Conservation (phyloP, 495 filamentous ascomycete species). For the Physcia stellaris region DNA sequence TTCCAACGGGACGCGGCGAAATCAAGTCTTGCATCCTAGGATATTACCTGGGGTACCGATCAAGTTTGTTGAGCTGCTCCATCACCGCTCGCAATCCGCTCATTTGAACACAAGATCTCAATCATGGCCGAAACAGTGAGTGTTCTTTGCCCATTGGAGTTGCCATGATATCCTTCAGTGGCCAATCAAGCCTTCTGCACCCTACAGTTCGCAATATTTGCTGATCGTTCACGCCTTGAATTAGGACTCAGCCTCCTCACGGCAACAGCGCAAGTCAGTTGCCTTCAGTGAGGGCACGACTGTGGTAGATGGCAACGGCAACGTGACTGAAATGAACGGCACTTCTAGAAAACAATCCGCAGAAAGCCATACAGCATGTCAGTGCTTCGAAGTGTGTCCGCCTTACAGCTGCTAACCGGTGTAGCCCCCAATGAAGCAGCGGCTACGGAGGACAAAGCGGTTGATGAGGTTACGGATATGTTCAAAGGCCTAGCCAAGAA, state of each 20-base stretch:
- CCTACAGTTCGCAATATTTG: neutral
- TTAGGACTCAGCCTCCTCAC: constrained; percentile 1
- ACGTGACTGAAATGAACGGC: constrained; percentile 56
- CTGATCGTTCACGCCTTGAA: neutral
- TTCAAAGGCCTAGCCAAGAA: constrained; percentile 84
- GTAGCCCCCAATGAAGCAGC: constrained; percentile 13
- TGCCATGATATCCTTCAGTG: too few species aligned
- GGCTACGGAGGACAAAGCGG: constrained; percentile 41
- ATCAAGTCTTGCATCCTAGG: too few species aligned
- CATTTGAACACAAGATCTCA: neutral
- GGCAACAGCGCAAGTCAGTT: constrained; percentile 66
- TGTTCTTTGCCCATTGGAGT: too few species aligned
- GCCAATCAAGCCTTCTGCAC: neutral
- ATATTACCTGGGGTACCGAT: too few species aligned
- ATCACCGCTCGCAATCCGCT: neutral
- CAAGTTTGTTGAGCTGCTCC: too few species aligned
- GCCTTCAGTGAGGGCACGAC: constrained; percentile 74
- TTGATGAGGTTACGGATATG: constrained; percentile 59
- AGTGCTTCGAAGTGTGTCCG: constrained; percentile 13
- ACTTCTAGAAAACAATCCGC: constrained; percentile 54
- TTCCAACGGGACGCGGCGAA: too few species aligned
- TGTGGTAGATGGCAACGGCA: constrained; percentile 74
- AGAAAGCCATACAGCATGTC: constrained; percentile 53
- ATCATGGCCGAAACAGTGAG: constrained; percentile 4
- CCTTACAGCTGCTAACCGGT: constrained; percentile 15